Conservation (phyloP, 2,329 filamentous ascomycete genomes). For the Hypocreales sp. region DNA sequence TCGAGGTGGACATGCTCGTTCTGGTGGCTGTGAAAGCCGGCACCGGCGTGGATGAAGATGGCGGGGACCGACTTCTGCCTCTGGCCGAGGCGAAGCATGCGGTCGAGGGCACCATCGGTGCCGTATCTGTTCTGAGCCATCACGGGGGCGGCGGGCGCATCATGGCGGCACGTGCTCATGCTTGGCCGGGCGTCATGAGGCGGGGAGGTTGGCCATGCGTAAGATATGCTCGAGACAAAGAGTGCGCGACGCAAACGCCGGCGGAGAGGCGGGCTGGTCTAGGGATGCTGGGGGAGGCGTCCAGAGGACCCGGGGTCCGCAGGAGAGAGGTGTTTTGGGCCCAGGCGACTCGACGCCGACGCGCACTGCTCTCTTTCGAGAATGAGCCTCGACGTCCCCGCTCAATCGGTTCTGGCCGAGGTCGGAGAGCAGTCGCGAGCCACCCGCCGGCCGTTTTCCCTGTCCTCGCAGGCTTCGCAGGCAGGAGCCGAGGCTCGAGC, state of each 20-base stretch:
- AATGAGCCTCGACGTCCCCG: too few relatives aligned
- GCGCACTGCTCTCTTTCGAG: too few relatives aligned
- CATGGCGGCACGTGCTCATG: constrained; percentile 13
- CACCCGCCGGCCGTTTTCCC: too few relatives aligned
- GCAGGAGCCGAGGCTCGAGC: too few relatives aligned
- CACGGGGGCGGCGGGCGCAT: constrained; percentile 22
- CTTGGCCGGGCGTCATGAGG: constrained; percentile 10
- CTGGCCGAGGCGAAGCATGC: constrained; percentile 18
- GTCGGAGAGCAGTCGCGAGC: too few relatives aligned
- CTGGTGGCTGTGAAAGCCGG: constrained; percentile 77
- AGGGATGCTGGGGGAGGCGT: constrained; percentile 2
- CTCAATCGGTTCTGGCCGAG: too few relatives aligned
- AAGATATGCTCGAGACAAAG: constrained; percentile 2
- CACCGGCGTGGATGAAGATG: constrained; percentile 91
- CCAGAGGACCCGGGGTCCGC: not conserved
- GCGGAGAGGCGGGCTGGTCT: constrained; percentile 1
- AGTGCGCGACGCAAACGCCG: not conserved
- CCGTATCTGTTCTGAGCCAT: constrained; percentile 29
- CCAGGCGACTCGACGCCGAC: too few relatives aligned
- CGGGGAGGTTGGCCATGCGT: not conserved
- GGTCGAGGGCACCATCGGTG: constrained; percentile 26
- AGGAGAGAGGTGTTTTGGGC: constrained; percentile 1
- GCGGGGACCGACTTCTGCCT: constrained; percentile 37
- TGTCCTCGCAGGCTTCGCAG: too few relatives aligned
- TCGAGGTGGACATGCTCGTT: constrained; percentile 76